Evolutionary conservation across 306 rosid genomes (phyloP).

Genomic region (Rosa lucieae): DNA sequence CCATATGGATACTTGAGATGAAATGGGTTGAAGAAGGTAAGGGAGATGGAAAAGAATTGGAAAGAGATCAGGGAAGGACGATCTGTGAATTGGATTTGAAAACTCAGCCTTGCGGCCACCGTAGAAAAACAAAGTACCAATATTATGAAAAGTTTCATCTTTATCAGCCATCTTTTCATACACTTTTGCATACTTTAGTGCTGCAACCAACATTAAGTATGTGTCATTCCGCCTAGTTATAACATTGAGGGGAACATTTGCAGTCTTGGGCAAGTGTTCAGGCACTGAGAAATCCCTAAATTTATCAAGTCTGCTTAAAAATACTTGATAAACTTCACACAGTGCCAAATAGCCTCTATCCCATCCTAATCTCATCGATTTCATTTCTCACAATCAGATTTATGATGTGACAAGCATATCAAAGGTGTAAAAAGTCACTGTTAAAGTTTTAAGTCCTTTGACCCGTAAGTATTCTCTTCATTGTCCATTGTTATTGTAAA

Average conservation of each 20-base stretch:
- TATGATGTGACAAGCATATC: background rate
- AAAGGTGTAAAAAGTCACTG: background rate
- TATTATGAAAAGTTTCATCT: background rate
- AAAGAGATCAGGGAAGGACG: too few species aligned
- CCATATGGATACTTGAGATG: too few species aligned
- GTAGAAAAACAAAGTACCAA: too few species aligned
- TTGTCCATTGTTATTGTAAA: background rate
- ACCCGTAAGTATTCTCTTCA: background rate
- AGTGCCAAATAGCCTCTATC: background rate
- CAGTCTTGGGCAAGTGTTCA: too few species aligned
- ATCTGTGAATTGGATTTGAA: too few species aligned
- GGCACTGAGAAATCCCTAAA: too few species aligned
- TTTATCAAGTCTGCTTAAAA: background rate
- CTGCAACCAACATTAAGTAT: too few species aligned
- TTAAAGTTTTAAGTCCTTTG: background rate
- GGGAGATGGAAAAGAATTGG: too few species aligned
- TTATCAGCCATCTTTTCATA: background rate
- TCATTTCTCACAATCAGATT: background rate
- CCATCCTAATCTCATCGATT: background rate
- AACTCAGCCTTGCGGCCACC: too few species aligned
- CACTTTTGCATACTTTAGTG: background rate
- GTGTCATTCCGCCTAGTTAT: too few species aligned
- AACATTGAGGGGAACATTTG: too few species aligned
- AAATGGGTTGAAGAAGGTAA: too few species aligned
- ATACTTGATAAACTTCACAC: background rate